phyloP scores from a whole-genome alignment of 2,329 filamentous ascomycete genomes.

The Cercospora zeae-maydis region DNA sequence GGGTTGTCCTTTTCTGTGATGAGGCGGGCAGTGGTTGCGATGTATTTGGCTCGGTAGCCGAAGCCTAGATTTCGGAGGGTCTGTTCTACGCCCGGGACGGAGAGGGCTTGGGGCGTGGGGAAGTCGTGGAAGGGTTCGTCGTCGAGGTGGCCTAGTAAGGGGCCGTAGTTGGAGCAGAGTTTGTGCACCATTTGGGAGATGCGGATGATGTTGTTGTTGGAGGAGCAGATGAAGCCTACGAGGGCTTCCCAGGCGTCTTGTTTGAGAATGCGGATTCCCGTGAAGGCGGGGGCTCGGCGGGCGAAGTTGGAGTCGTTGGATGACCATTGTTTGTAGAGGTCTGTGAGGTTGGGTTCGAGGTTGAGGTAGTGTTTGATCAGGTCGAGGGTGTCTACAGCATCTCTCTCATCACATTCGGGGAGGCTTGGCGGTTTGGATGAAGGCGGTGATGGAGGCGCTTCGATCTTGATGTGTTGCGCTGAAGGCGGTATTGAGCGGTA shows the following conservation, averaged over 20 bases:
- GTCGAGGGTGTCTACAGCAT: slow-evolving; percentile 51
- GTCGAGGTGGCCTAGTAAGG: slow-evolving; percentile 66
- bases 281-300: slow-evolving; percentile 79
- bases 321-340: slow-evolving; percentile 85
- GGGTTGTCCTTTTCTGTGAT: slow-evolving; percentile 60
- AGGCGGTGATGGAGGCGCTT: slow-evolving; percentile 39
- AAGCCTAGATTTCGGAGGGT: slow-evolving; percentile 82
- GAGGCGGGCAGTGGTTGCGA: slow-evolving; percentile 77
- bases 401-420: slow-evolving; percentile 44
- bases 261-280: slow-evolving; percentile 84
- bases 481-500: slow-evolving; percentile 67
- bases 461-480: slow-evolving; percentile 28
- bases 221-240: slow-evolving; percentile 94
- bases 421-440: slow-evolving; percentile 38
- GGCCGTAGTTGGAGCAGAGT: slow-evolving; percentile 80
- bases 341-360: slow-evolving; percentile 68
- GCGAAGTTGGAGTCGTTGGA: slow-evolving; percentile 81
- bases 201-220: slow-evolving; percentile 94
- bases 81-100: slow-evolving; percentile 68
- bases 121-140: slow-evolving; percentile 72
- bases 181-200: slow-evolving; percentile 98
- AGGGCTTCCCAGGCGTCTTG: slow-evolving; percentile 97
- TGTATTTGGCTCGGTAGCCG: slow-evolving; percentile 90
- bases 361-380: slow-evolving; percentile 85
- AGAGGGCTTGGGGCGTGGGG: slow-evolving; percentile 70